Evolutionary conservation across 106 monocot species (phyloP).

Genomic region (Iris macrosiphon): DNA sequence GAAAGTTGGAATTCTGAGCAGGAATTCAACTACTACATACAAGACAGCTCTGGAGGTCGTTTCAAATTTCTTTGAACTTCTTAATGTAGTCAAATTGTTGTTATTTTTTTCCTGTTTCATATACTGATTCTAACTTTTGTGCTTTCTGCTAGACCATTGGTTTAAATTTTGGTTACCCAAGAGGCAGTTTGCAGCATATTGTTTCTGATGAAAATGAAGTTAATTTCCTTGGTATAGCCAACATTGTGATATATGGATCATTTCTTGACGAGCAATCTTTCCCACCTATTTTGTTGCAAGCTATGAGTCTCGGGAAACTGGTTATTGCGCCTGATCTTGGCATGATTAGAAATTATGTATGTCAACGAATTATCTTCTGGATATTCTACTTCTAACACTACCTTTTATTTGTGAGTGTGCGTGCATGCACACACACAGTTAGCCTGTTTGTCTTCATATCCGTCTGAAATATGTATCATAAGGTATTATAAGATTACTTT

Average conservation of each 20-base stretch:
- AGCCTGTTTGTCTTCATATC: too few relatives aligned
- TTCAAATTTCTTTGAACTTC: background rate
- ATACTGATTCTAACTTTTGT: background rate
- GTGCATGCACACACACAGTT: too few relatives aligned
- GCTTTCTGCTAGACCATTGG: constrained; percentile 23
- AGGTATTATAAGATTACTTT: too few relatives aligned
- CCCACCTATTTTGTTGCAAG: constrained; percentile 52
- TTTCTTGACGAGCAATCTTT: constrained; percentile 87
- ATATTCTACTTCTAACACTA: background rate
- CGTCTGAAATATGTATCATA: too few relatives aligned
- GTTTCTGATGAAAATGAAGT: constrained; percentile 21
- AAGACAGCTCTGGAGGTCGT: constrained; percentile 57
- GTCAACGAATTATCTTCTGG: constrained; percentile 13
- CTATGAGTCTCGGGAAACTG: constrained; percentile 74
- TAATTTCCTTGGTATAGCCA: constrained; percentile 47
- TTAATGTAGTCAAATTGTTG: too few relatives aligned
- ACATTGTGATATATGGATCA: constrained; percentile 82
- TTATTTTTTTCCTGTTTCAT: too few relatives aligned
- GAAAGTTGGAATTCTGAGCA: constrained; percentile 52
- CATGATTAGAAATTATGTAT: constrained; percentile 75
- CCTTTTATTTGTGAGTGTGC: too few relatives aligned
- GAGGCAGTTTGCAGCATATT: constrained; percentile 30
- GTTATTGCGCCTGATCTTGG: constrained; percentile 74
- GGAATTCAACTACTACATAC: constrained; percentile 35
- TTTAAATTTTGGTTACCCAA: constrained; percentile 43